These are phyloP conservation scores for Balamuthia mandrillaris DNA, from an alignment of 208 protist genomes.

Conservation along the genomic window DNA sequence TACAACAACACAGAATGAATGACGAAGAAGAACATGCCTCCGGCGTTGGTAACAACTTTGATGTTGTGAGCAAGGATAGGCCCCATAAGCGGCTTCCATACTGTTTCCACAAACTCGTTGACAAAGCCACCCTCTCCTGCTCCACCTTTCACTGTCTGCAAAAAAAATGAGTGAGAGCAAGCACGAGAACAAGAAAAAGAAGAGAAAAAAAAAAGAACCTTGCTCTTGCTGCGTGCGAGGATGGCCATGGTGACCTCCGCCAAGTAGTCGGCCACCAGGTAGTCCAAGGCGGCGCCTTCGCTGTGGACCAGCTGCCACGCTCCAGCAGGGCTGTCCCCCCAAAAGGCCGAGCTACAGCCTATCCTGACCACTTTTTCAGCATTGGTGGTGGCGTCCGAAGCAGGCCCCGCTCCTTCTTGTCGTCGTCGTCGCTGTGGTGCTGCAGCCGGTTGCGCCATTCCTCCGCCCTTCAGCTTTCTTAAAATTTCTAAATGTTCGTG, in stretches of 20 bases:
- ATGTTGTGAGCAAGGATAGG: constrained; percentile 32
- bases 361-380: constrained; percentile 37
- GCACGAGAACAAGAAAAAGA: not conserved
- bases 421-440: too few species aligned
- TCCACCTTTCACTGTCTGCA: not conserved
- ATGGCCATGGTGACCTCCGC: constrained; percentile 64
- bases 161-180: not conserved
- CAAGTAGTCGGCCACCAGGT: constrained; percentile 60
- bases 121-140: constrained; percentile 40
- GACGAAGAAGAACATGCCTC: constrained; percentile 37
- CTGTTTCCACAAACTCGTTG: constrained; percentile 42
- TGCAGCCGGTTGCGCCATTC: too few species aligned
- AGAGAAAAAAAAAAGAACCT: not conserved
- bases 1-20: too few species aligned
- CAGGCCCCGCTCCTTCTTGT: too few species aligned
- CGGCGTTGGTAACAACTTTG: constrained; percentile 60
- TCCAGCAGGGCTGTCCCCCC: constrained; percentile 45
- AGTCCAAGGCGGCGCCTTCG: constrained; percentile 41
- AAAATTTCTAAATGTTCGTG: too few species aligned
- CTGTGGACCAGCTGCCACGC: constrained; percentile 47
- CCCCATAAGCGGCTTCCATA: constrained; percentile 45
- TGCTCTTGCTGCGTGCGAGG: constrained; percentile 44
- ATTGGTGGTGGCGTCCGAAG: not conserved
- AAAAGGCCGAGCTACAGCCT: constrained; percentile 60
- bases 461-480: too few species aligned